Conservation (phyloP, 306 rosid species). For the Bauhinia variegata region DNA sequence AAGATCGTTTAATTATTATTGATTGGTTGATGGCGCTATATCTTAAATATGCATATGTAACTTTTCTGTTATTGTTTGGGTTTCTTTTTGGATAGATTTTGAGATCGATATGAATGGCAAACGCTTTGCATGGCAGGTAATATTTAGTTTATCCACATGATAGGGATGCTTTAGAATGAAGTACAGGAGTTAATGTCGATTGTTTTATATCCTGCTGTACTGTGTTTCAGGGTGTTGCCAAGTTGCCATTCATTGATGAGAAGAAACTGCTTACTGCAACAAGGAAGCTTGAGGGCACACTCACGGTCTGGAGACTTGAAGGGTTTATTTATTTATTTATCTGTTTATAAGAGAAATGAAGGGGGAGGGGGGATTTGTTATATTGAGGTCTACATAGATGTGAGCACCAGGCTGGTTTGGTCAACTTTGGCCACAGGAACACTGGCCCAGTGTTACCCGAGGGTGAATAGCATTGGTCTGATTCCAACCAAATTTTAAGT, state of each 20-base stretch:
- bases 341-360: too few relatives aligned
- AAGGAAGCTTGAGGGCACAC: slow-evolving; percentile 78
- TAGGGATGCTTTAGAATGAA: slow-evolving; percentile 28
- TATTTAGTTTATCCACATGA: background rate
- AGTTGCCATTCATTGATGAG: slow-evolving; percentile 96
- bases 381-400: too few relatives aligned
- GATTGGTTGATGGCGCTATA: slow-evolving; percentile 28
- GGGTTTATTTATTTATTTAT: background rate
- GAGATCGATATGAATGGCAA: slow-evolving; percentile 99
- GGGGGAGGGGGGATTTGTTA: too few relatives aligned
- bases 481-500: too few relatives aligned
- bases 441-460: too few relatives aligned
- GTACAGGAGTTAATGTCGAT: slow-evolving; percentile 26
- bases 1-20: slow-evolving; percentile 37
- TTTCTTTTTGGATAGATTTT: slow-evolving; percentile 62
- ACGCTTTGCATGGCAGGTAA: slow-evolving; percentile 97
- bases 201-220: slow-evolving; percentile 26
- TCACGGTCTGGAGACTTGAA: slow-evolving; percentile 77
- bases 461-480: too few relatives aligned
- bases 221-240: slow-evolving; percentile 78
- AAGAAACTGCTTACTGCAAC: slow-evolving; percentile 76
- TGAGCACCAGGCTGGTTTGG: too few relatives aligned
- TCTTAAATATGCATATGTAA: slow-evolving; percentile 23
- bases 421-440: too few relatives aligned
- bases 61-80: slow-evolving; percentile 18